Evolutionary conservation across 2,329 filamentous ascomycete species (phyloP).

Genomic region (Didymella pomorum): DNA sequence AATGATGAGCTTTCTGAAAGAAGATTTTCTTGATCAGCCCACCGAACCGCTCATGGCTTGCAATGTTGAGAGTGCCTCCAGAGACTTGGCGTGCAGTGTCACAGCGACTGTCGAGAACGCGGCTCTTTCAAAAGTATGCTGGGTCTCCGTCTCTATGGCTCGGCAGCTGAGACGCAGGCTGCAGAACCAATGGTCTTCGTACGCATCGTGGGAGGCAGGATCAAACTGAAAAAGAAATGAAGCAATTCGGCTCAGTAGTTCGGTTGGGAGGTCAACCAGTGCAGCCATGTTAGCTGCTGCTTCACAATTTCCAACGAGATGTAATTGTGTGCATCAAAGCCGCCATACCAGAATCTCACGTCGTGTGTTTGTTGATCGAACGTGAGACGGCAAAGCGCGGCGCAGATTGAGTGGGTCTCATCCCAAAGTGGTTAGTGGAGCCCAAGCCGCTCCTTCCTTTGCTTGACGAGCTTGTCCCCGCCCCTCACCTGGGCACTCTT

Average conservation of each 20-base stretch:
- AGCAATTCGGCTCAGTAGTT: not conserved
- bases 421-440: not conserved
- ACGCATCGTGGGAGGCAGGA: not conserved
- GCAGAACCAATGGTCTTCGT: not conserved
- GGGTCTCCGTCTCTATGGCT: not conserved
- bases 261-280: not conserved
- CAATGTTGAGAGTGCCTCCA: not conserved
- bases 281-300: not conserved
- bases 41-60: not conserved
- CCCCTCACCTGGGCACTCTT: constrained; percentile 7
- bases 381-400: constrained; percentile 1
- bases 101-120: not conserved
- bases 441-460: constrained; percentile 5
- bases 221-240: not conserved
- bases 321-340: not conserved
- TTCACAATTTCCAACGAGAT: not conserved
- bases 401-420: not conserved
- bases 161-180: constrained; percentile 2
- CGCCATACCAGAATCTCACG: not conserved
- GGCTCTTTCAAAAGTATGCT: not conserved
- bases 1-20: too few species aligned
- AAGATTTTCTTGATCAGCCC: too few species aligned
- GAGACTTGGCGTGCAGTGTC: not conserved
- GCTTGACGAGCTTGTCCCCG: constrained; percentile 13
- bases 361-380: constrained; percentile 1